These are phyloP conservation scores for Diacronema lutheri DNA, from an alignment of 78 protist genomes.

Conservation along the genomic window DNA sequence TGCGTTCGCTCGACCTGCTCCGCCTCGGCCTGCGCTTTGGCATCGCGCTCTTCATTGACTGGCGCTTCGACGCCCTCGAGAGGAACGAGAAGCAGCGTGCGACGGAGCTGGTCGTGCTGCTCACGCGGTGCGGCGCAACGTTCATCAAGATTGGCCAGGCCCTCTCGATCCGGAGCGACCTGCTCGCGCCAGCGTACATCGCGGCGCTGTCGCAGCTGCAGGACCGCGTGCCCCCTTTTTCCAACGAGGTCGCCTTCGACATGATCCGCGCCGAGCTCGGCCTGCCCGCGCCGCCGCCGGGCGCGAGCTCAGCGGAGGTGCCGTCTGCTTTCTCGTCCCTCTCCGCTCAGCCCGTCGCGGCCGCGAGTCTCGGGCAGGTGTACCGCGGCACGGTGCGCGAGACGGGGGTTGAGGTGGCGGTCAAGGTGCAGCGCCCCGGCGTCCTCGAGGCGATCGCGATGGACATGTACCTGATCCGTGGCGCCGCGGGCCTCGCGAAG, in stretches of 20 bases:
- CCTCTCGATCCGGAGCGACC: conserved; percentile 7
- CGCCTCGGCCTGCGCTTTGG: not conserved
- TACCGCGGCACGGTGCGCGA: not conserved
- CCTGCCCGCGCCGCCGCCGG: not conserved
- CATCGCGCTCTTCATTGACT: not conserved
- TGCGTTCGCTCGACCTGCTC: not conserved
- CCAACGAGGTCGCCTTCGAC: not conserved
- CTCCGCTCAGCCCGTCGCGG: conserved; percentile 10
- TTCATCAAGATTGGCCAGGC: conserved; percentile 42
- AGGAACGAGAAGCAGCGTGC: not conserved
- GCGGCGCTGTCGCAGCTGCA: not conserved
- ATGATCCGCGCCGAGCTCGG: conserved; percentile 23
- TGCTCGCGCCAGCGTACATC: not conserved
- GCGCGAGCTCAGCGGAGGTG: not conserved
- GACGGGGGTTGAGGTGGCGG: not conserved
- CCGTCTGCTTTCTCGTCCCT: not conserved
- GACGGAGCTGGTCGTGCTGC: not conserved
- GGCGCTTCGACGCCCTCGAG: not conserved
- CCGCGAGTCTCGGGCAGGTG: conserved; percentile 23
- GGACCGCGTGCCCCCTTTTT: conserved; percentile 18
- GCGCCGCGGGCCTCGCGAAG: not conserved
- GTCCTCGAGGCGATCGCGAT: not conserved
- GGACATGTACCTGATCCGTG: conserved; percentile 13
- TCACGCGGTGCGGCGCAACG: conserved; percentile 16
- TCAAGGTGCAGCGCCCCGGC: conserved; percentile 32